Evolutionary conservation across 164 flowering plant genomes (phyloP).

Genomic region (Annona cherimola): DNA sequence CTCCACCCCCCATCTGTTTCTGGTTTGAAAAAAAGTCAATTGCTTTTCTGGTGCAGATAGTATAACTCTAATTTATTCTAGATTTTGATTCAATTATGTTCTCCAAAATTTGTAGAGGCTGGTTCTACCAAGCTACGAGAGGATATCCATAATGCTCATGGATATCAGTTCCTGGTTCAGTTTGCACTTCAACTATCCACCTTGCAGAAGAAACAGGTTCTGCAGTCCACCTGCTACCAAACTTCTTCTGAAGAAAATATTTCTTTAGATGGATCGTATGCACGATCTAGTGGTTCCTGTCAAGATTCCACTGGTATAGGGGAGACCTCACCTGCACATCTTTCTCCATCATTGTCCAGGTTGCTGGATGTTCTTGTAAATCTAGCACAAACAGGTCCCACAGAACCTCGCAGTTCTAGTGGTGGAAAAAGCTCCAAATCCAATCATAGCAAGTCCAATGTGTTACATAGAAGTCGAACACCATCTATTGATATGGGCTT

Average conservation of each 20-base stretch:
- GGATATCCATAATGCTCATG: conserved; percentile 98
- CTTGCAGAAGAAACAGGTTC: conserved; percentile 40
- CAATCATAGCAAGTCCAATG: conserved; percentile 39
- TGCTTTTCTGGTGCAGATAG: not conserved
- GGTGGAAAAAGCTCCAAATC: conserved; percentile 45
- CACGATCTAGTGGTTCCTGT: conserved; percentile 16
- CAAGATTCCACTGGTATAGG: conserved; percentile 21
- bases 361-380: conserved; percentile 93
- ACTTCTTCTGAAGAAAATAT: conserved; percentile 23
- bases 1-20: no score
- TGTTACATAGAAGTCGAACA: conserved; percentile 53
- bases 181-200: conserved; percentile 71
- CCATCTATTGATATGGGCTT: conserved; percentile 52
- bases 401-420: conserved; percentile 33
- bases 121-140: conserved; percentile 88
- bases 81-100: conserved; percentile 11
- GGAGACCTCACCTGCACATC: conserved; percentile 31
- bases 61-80: not conserved
- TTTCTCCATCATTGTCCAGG: conserved; percentile 78
- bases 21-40: not conserved
- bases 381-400: conserved; percentile 82
- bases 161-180: conserved; percentile 94
- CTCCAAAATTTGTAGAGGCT: conserved; percentile 54
- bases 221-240: conserved; percentile 26
- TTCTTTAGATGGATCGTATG: conserved; percentile 31